Evolutionary conservation across 1,284 basidiomycete species (phyloP).

Genomic region (Mrakiaceae sp.): DNA sequence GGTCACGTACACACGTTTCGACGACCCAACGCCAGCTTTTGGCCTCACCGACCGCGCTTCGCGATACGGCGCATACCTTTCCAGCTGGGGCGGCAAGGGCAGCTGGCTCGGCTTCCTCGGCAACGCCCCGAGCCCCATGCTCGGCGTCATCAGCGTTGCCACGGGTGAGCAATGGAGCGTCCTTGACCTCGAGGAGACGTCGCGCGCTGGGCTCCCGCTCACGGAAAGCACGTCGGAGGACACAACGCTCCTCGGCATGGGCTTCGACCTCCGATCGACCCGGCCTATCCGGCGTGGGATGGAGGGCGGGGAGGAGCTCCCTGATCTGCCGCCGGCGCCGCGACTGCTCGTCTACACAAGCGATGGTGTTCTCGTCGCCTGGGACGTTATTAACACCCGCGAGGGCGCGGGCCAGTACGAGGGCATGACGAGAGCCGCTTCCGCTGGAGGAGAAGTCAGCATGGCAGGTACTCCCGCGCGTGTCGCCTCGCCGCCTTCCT

Average conservation of each 20-base stretch:
- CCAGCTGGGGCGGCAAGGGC: constrained; percentile 30
- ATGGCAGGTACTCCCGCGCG: constrained; percentile 10
- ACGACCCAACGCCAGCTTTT: constrained; percentile 34
- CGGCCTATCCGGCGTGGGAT: constrained; percentile 35
- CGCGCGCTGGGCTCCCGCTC: constrained; percentile 40
- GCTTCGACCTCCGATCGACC: constrained; percentile 39
- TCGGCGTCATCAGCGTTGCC: constrained; percentile 27
- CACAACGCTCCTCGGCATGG: constrained; percentile 39
- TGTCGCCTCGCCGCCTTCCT: constrained; percentile 4
- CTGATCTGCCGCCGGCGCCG: constrained; percentile 38
- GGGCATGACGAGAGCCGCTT: constrained; percentile 17
- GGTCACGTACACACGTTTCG: constrained; percentile 32
- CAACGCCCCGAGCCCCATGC: constrained; percentile 36
- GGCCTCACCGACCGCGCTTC: constrained; percentile 30
- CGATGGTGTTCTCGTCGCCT: constrained; percentile 41
- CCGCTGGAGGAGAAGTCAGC: neutral
- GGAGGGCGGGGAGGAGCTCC: constrained; percentile 35
- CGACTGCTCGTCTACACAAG: constrained; percentile 40
- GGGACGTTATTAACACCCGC: constrained; percentile 35
- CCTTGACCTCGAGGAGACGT: constrained; percentile 40
- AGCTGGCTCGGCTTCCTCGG: constrained; percentile 37
- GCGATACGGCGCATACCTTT: constrained; percentile 33
- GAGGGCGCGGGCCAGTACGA: constrained; percentile 33
- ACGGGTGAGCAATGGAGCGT: constrained; percentile 35
- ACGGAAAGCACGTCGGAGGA: constrained; percentile 33